Conservation (phyloP, 257 asterid species). For the Capsicum baccatum region DNA sequence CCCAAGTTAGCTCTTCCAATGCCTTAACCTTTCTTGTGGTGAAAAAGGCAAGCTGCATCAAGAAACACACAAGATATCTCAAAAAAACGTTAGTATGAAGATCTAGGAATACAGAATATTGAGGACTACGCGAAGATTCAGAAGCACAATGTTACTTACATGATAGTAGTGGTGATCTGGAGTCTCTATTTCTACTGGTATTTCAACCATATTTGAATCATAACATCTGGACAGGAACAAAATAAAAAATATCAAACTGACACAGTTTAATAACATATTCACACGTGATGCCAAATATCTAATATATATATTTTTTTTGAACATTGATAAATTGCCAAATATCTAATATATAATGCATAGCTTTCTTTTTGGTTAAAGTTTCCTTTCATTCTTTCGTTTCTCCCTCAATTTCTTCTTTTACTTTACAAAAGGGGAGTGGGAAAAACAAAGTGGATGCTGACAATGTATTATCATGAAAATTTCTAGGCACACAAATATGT, state of each 20-base stretch:
- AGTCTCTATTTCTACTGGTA: conserved; percentile 88
- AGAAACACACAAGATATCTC: conserved; percentile 29
- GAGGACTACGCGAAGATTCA: neutral
- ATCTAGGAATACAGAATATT: conserved; percentile 27
- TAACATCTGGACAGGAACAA: conserved; percentile 57
- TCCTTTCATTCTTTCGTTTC: neutral
- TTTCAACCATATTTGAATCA: conserved; percentile 84
- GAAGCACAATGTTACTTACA: conserved; percentile 50
- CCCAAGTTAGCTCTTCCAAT: conserved; percentile 98
- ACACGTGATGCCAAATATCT: neutral
- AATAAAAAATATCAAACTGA: neutral
- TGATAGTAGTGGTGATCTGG: conserved; percentile 90
- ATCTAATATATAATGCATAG: neutral
- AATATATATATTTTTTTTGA: neutral
- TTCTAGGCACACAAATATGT: neutral
- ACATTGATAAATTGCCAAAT: neutral
- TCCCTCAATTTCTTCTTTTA: conserved; percentile 5
- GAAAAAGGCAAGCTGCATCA: conserved; percentile 83
- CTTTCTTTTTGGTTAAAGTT: conserved; percentile 15
- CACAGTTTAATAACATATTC: neutral
- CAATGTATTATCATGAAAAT: neutral
- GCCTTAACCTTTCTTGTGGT: conserved; percentile 80
- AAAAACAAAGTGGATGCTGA: conserved; percentile 23
- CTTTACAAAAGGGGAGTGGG: neutral
- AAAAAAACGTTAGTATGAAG: conserved; percentile 16